Percentiles rank a stretch among this genome's conserved stretches.
Conservation (phyloP, 139 green algal genomes). For the Edaphochlamys debaryana region DNA sequence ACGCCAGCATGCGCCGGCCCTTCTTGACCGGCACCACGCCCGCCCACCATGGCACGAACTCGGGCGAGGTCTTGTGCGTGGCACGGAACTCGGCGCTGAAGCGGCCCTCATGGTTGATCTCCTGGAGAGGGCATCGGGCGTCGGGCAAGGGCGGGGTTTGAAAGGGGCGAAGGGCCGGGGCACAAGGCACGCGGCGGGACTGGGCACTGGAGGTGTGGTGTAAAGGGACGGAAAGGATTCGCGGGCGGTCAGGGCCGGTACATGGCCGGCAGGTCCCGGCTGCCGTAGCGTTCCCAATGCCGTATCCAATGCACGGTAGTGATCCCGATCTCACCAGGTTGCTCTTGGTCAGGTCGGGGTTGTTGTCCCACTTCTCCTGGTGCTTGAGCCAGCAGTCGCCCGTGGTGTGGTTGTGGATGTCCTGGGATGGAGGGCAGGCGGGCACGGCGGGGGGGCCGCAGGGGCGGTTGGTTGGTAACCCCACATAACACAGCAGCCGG, state of each 20-base stretch:
- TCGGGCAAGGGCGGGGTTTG: no score
- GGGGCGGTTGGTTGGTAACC: no score
- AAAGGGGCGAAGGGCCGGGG: no score
- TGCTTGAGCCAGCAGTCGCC: constrained; percentile 65
- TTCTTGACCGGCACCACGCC: not conserved
- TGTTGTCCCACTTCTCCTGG: constrained; percentile 56
- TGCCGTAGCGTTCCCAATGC: no score
- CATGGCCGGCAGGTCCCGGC: no score
- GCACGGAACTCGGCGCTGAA: constrained; percentile 11
- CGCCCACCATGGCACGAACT: constrained; percentile 10
- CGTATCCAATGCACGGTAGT: no score
- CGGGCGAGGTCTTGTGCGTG: constrained; percentile 19
- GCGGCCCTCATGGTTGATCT: constrained; percentile 28
- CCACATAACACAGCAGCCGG: no score
- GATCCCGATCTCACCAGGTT: constrained; percentile 37
- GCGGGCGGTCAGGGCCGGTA: not conserved
- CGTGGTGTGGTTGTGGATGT: constrained; percentile 60
- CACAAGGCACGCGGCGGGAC: no score
- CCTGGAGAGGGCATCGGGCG: no score
- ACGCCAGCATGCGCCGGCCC: not conserved
- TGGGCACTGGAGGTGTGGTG: not conserved
- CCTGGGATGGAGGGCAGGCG: not conserved
- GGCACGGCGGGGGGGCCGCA: no score
- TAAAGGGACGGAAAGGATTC: not conserved
- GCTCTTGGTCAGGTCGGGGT: constrained; percentile 35